Percentiles rank a stretch among this genome's conserved stretches.
Evolutionary conservation across 306 rosid genomes (phyloP).

Genomic region (Prunus salicina): DNA sequence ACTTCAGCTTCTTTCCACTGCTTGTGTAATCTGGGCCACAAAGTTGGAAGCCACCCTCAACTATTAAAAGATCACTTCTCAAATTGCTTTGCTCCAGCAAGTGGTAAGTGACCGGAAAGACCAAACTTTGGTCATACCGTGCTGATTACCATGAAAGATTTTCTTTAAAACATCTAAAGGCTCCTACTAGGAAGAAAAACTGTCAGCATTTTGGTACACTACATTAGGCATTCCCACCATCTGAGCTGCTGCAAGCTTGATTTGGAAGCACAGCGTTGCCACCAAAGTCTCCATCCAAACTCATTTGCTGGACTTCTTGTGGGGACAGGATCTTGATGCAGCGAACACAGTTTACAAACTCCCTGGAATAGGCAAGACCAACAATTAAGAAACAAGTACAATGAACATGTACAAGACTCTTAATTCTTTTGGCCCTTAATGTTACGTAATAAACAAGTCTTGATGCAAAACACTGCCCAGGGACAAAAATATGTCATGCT

Average conservation of each 20-base stretch:
- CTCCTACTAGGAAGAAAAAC: conserved; percentile 29
- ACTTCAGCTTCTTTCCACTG: conserved; percentile 11
- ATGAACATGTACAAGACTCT: background rate
- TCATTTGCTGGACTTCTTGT: conserved; percentile 94
- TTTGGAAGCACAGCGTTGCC: conserved; percentile 59
- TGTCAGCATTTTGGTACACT: conserved; percentile 31
- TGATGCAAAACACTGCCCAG: background rate
- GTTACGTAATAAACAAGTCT: background rate
- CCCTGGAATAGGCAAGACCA: conserved; percentile 44
- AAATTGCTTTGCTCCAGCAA: conserved; percentile 5
- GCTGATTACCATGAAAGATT: conserved; percentile 18
- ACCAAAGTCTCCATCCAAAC: conserved; percentile 86
- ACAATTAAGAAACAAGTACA: background rate
- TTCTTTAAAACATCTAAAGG: conserved; percentile 17
- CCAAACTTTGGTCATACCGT: conserved; percentile 13
- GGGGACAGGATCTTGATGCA: conserved; percentile 93
- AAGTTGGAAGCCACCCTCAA: conserved; percentile 3
- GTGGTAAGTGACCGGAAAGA: conserved; percentile 3
- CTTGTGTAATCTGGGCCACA: background rate
- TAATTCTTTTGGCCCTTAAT: background rate
- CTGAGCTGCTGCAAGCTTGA: conserved; percentile 97
- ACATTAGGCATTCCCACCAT: conserved; percentile 69
- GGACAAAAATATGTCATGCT: background rate
- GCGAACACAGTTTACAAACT: conserved; percentile 89
- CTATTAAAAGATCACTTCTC: background rate